phyloP scores from a whole-genome alignment of 305 asterid species.

The Rubia balearica region DNA sequence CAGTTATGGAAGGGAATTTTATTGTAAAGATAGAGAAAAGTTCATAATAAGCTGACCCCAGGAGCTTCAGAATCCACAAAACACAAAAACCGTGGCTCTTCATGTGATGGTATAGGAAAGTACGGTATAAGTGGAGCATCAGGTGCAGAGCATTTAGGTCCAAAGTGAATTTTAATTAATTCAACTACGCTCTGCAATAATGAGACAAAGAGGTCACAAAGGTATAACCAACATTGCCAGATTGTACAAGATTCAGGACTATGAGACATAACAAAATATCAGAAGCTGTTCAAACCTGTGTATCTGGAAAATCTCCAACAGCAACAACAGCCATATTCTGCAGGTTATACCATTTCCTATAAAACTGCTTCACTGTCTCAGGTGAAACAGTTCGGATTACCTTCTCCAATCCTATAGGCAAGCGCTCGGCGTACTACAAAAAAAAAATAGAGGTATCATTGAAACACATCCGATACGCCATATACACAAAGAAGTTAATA shows the following conservation, averaged over 20 bases:
- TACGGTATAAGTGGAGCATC: constrained; percentile 55
- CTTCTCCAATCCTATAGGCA: constrained; percentile 87
- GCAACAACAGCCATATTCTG: constrained; percentile 94
- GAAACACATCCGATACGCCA: not conserved
- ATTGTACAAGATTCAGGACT: constrained; percentile 5
- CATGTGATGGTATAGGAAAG: constrained; percentile 74
- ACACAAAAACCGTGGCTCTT: constrained; percentile 80
- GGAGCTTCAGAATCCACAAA: constrained; percentile 95
- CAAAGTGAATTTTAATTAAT: constrained; percentile 77
- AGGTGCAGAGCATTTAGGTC: constrained; percentile 45
- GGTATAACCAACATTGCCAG: constrained; percentile 8
- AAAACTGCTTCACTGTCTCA: constrained; percentile 65
- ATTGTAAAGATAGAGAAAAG: constrained; percentile 15
- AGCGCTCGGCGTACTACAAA: constrained; percentile 83
- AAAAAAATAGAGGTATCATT: constrained; percentile 18
- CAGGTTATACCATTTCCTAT: constrained; percentile 79
- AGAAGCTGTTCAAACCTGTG: constrained; percentile 43
- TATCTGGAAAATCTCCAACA: constrained; percentile 88
- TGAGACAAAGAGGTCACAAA: constrained; percentile 19
- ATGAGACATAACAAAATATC: not conserved
- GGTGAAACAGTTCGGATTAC: constrained; percentile 81
- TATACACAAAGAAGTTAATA: not conserved
- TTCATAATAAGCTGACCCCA: constrained; percentile 50
- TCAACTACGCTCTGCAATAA: constrained; percentile 67
- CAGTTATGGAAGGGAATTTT: not conserved